These are phyloP conservation scores for Rhynchosporium graminicola DNA, from an alignment of 2,329 filamentous ascomycete species.

Conservation along the genomic window DNA sequence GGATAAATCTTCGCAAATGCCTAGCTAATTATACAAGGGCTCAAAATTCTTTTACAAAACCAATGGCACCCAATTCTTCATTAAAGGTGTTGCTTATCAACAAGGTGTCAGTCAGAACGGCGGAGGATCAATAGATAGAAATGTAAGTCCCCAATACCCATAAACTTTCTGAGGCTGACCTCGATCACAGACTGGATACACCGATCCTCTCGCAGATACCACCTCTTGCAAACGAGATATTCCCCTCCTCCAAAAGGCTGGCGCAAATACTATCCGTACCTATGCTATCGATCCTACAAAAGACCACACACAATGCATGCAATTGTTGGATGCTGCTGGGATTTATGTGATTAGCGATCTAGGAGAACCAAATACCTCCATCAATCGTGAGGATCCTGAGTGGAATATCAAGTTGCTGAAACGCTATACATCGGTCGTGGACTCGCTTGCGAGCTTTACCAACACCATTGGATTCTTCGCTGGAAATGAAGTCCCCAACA, in stretches of 20 bases:
- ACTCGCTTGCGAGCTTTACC: slow-evolving; percentile 75
- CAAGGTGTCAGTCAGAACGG: slow-evolving; percentile 63
- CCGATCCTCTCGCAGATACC: slow-evolving; percentile 76
- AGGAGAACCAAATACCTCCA: slow-evolving; percentile 75
- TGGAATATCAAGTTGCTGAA: slow-evolving; percentile 79
- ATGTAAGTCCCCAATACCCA: slow-evolving; percentile 9
- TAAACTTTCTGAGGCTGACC: not conserved
- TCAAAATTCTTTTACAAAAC: slow-evolving; percentile 48
- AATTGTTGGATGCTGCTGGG: slow-evolving; percentile 73
- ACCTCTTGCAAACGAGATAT: slow-evolving; percentile 79
- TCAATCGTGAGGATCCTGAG: slow-evolving; percentile 75
- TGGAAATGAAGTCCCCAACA: slow-evolving; percentile 94
- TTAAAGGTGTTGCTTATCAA: slow-evolving; percentile 95
- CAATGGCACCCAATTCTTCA: slow-evolving; percentile 76
- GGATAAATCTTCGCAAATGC: not conserved
- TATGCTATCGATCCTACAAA: slow-evolving; percentile 83
- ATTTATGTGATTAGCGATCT: slow-evolving; percentile 97
- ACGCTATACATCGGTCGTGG: slow-evolving; percentile 83
- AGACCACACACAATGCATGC: slow-evolving; percentile 84
- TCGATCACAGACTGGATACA: slow-evolving; percentile 38
- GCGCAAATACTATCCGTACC: slow-evolving; percentile 90
- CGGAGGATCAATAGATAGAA: slow-evolving; percentile 28
- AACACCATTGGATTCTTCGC: slow-evolving; percentile 98
- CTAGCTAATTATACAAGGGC: slow-evolving; percentile 29
- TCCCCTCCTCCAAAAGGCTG: slow-evolving; percentile 72